Evolutionary conservation across 495 filamentous ascomycete species (phyloP).

Genomic region (Podospora comata): DNA sequence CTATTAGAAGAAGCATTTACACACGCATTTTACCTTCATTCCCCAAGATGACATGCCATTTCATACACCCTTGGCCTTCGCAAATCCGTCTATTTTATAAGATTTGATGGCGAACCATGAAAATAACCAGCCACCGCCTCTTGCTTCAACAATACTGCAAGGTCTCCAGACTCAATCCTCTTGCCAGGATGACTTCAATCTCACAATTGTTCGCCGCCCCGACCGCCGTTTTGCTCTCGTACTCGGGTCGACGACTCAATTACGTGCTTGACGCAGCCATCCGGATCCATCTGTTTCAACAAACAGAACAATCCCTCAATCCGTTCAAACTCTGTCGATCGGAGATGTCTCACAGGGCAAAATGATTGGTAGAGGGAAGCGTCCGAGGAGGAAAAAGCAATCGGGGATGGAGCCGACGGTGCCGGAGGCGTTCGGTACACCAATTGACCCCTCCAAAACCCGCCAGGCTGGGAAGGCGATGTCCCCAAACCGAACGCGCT

Average conservation of each 20-base stretch:
- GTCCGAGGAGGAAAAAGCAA: neutral
- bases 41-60: neutral
- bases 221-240: neutral
- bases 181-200: neutral
- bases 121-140: neutral
- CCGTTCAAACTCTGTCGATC: neutral
- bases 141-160: neutral
- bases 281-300: neutral
- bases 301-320: constrained; percentile 1
- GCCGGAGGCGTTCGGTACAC: constrained; percentile 1
- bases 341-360: neutral
- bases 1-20: neutral
- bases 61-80: neutral
- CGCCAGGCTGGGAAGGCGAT: constrained; percentile 23
- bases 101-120: neutral
- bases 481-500: constrained; percentile 1
- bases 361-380: neutral
- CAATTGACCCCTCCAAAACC: constrained; percentile 15
- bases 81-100: neutral
- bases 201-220: neutral
- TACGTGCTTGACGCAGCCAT: neutral
- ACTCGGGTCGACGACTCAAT: neutral
- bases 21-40: neutral
- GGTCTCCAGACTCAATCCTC: neutral
- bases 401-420: neutral